Evolutionary conservation across 83 land plant species (phyloP).

Genomic region (Larix sibirica): DNA sequence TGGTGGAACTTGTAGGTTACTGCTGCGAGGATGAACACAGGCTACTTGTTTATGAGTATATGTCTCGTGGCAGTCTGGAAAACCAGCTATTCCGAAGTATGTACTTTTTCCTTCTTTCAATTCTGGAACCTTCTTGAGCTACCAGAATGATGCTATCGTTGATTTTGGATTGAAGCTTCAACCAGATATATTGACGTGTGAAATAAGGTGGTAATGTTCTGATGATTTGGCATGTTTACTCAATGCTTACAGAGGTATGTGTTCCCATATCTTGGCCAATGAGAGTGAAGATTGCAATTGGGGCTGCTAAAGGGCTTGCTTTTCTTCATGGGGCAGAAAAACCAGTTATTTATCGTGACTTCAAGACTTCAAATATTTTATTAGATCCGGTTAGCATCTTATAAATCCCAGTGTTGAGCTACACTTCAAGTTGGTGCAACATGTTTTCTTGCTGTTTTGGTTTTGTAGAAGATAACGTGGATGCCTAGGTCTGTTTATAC

Average conservation of each 20-base stretch:
- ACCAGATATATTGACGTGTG: not conserved
- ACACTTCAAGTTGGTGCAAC: not conserved
- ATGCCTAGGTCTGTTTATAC: not conserved
- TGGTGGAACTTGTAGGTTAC: constrained; percentile 72
- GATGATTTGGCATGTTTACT: not conserved
- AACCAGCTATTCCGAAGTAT: constrained; percentile 74
- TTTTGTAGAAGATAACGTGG: not conserved
- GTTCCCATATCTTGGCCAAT: constrained; percentile 49
- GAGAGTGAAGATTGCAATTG: constrained; percentile 66
- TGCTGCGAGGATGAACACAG: constrained; percentile 72
- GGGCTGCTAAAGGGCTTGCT: constrained; percentile 73
- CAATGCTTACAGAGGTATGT: constrained; percentile 40
- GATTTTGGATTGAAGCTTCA: not conserved
- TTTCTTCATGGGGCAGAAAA: constrained; percentile 64
- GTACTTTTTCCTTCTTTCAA: constrained; percentile 11
- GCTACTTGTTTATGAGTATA: constrained; percentile 73
- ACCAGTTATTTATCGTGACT: constrained; percentile 63
- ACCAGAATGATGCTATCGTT: not conserved
- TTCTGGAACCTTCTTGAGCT: constrained; percentile 9
- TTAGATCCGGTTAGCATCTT: constrained; percentile 51
- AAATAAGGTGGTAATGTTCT: not conserved
- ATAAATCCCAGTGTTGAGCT: not conserved
- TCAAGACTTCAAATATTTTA: constrained; percentile 72
- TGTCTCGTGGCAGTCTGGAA: constrained; percentile 77
- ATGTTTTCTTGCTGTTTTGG: not conserved